Percentiles rank a stretch among this genome's conserved stretches.
These are phyloP conservation scores for Yamadazyma laniorum DNA, from an alignment of 805 yeast species.

Conservation along the genomic window DNA sequence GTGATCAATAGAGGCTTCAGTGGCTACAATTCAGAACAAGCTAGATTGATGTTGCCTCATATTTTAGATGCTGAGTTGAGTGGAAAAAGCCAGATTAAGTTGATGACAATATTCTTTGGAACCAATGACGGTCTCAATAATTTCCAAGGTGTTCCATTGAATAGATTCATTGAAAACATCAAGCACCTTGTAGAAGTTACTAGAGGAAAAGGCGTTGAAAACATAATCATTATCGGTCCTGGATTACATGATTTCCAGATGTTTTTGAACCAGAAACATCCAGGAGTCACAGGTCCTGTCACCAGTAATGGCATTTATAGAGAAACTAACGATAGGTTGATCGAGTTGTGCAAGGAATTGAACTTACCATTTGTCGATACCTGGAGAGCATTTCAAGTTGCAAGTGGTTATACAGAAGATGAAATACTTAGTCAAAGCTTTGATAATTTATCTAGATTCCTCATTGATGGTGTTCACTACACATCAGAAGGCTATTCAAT, in stretches of 20 bases:
- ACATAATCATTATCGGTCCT: conserved; percentile 59
- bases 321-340: conserved; percentile 51
- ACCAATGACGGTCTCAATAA: conserved; percentile 59
- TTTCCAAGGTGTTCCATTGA: conserved; percentile 49
- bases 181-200: conserved; percentile 40
- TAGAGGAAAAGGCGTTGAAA: conserved; percentile 41
- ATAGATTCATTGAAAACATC: conserved; percentile 49
- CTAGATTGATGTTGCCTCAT: conserved; percentile 33
- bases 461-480: conserved; percentile 60
- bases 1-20: conserved; percentile 70
- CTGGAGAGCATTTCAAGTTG: conserved; percentile 40
- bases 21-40: conserved; percentile 75
- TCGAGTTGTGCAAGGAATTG: conserved; percentile 42
- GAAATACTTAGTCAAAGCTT: conserved; percentile 38
- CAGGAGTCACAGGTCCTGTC: conserved; percentile 22
- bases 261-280: conserved; percentile 9
- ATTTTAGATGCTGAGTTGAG: conserved; percentile 45
- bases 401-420: conserved; percentile 34
- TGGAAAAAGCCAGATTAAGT: conserved; percentile 26
- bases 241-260: conserved; percentile 47
- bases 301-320: conserved; percentile 41
- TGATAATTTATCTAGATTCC: conserved; percentile 13
- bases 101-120: conserved; percentile 70
- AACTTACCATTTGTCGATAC: conserved; percentile 59
- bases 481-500: conserved; percentile 52